Base-by-base conservation (phyloP, 768 basidiomycete genomes). In the Crassisporium funariophilum region DNA sequence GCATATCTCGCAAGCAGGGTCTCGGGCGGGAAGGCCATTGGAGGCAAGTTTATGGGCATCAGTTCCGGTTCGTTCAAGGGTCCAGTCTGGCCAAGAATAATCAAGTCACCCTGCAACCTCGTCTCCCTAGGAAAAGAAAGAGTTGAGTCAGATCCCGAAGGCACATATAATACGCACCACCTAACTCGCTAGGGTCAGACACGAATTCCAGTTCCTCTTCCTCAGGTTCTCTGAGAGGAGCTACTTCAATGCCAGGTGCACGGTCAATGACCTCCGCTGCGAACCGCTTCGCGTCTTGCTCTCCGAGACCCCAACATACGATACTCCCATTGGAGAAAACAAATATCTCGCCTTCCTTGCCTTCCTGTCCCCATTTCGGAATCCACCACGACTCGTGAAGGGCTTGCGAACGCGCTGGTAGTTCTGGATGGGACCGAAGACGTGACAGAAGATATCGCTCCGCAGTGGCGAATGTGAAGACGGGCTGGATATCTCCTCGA, bases 171-270 rank as follows among this genome's bases (percentile, higher is more conserved):
- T 42, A 61, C 59, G 61, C 49, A 68, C 55, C 53, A 62, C 72
- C 81, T 62, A 69, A 95, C 93, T 95, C 91, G 43, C 74, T 85
- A 27, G 90, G 89, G 66, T 97, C 94, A 20, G 87, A 84, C 10
- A 94, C 90, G 66, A 94, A 95, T 61, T 97, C 94, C 40, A 97
- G 75, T 57, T 94, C 93, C 59, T 94, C 93, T 10, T 88, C 88
- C 71, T 94, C 93, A 13, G 80, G 71, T 42, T 86, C 86, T 20
- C 63, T 73, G 44, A 94, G 70, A 3, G 79, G 73, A 3, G 75
- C 79, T 7, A 92, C 71, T 61, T 91, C 83, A 20, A 84, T 78
- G 1, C 74, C 76, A 0, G 73, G 64, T 2, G 75, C 74, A 17
- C 68, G 74, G 29, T 67, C 66, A 36, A 91, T 71, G 22, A 93